Evolutionary conservation across 805 yeast genomes (phyloP), one percentile per base, ranked within the genome.

Genomic region (Lipomyces chichibuensis): DNA sequence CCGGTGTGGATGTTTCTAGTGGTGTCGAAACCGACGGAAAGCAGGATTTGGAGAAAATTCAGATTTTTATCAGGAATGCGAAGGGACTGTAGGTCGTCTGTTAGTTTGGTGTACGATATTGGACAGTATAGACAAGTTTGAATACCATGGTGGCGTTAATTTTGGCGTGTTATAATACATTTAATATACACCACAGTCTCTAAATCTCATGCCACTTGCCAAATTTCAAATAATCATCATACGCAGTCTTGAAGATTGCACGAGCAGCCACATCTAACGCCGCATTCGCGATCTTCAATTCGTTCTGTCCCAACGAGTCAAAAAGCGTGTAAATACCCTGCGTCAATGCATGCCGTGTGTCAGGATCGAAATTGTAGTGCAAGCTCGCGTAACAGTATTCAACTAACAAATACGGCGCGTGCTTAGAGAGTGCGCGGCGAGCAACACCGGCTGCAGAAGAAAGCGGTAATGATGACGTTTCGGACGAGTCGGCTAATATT

Each of bases 1-100:
- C 87, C 49, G 98, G 98, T 3, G 94, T 90, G 32, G 99, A 94
- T 78, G 98, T 95, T 6, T 89, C 97, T 74, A 92, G 97, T 9
- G 99, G 99, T 0, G 97, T 93, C 1, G 99, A 95, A 75, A 86
- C 88, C 0, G 75, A 85, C 55, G 97, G 97, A 1, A 76, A 72
- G 0, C 95, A 94, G 77, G 97, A 92, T 76, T 73, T 80, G 59
- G 75, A 64, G 0, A 94, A 92, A 78, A 85, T 94, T 25, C 73
- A 73, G 63, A 63, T 67, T 14, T 94, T 93, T 77, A 80, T 94
- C 17, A 25, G 20, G 20, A 67, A 67, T 56, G 71, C 71, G n/a
- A 59, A 55, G 29, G 57, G 60, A 17, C 8, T 17, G 9, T 53
- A 60, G 23, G 25, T 14, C 13, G n/a, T 14, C 13, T 57, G n/a